These are phyloP conservation scores for Agrocybe pediades DNA, from an alignment of 768 basidiomycete species.

Conservation along the genomic window DNA sequence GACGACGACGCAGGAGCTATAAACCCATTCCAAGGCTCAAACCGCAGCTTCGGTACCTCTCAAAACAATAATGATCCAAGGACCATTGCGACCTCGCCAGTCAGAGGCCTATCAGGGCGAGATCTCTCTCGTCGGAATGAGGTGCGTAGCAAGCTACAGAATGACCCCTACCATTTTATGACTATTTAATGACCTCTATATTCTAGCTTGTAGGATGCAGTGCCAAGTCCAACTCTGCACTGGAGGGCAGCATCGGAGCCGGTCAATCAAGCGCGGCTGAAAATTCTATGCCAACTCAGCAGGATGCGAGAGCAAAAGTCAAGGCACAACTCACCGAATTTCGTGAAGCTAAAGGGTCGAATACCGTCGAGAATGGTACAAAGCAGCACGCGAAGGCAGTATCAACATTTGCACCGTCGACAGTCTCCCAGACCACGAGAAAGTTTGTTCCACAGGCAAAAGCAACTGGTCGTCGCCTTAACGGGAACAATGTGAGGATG, in stretches of 20 bases:
- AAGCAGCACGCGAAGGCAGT: background rate
- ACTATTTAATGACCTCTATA: background rate
- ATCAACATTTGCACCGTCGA: background rate
- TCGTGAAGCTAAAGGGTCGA: too few relatives aligned
- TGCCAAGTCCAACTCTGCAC: too few relatives aligned
- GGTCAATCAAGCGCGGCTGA: too few relatives aligned
- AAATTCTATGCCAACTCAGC: too few relatives aligned
- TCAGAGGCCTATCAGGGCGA: background rate
- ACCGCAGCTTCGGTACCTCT: too few relatives aligned
- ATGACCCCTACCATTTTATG: background rate
- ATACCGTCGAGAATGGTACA: too few relatives aligned
- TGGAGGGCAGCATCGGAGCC: too few relatives aligned
- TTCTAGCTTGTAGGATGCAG: background rate
- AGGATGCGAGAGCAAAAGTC: too few relatives aligned
- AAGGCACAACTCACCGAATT: too few relatives aligned
- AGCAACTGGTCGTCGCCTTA: conserved; percentile 3
- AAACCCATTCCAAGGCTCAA: conserved; percentile 12
- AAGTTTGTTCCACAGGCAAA: background rate
- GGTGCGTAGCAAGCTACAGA: too few relatives aligned
- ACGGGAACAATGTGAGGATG: conserved; percentile 9
- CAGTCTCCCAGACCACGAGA: too few relatives aligned
- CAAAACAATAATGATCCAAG: background rate
- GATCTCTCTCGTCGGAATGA: background rate
- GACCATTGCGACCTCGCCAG: background rate
- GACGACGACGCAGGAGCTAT: conserved; percentile 13